These are phyloP conservation scores for Colletotrichum australisinense DNA, from an alignment of 2,329 filamentous ascomycete genomes.

Conservation along the genomic window DNA sequence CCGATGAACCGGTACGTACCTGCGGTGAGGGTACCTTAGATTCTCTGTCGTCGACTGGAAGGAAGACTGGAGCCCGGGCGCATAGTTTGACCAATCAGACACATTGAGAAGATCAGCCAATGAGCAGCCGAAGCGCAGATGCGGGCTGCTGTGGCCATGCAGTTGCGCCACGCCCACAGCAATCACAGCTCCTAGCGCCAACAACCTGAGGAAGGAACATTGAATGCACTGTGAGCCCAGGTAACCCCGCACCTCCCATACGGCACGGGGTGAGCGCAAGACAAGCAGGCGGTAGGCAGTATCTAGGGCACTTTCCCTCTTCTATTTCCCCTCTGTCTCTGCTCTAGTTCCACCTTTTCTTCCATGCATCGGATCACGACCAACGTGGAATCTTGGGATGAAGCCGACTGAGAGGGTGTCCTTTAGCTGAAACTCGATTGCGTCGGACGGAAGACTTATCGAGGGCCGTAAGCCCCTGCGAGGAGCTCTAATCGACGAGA, in stretches of 20 bases:
- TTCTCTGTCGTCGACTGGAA: neutral
- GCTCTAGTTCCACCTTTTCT: neutral
- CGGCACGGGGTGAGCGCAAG: constrained; percentile 11
- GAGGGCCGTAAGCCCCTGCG: neutral
- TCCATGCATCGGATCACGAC: constrained; percentile 5
- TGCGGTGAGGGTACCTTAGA: too few species aligned
- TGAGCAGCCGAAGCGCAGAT: neutral
- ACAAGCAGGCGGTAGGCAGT: neutral
- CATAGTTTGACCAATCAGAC: neutral
- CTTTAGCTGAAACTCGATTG: neutral
- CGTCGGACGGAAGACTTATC: neutral
- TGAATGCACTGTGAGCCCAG: constrained; percentile 2
- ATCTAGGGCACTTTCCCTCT: neutral
- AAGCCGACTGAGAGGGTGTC: neutral
- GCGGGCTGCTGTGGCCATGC: neutral
- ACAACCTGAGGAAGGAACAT: neutral
- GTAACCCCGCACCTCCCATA: constrained; percentile 11
- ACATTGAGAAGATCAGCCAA: constrained; percentile 4
- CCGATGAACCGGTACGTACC: neutral
- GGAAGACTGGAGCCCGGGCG: neutral
- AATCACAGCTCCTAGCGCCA: constrained; percentile 12
- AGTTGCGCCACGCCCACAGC: constrained; percentile 6
- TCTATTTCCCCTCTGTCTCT: neutral
- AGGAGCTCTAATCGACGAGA: neutral
- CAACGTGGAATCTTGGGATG: neutral